phyloP scores from a whole-genome alignment of 1,139 yeast genomes.

The Taphrina communis region DNA sequence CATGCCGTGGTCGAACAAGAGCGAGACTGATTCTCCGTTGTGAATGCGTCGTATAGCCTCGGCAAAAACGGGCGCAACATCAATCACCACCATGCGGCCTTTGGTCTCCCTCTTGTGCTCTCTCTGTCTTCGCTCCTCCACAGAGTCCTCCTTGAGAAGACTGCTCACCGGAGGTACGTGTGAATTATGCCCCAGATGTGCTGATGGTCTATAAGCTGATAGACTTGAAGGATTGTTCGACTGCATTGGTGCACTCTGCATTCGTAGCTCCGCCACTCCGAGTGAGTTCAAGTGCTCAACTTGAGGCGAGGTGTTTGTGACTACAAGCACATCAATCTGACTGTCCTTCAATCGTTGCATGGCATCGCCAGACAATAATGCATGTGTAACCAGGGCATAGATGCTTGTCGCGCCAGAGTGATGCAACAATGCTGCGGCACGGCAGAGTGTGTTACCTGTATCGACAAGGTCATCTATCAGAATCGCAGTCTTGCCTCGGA shows the following conservation, averaged over 20 bases:
- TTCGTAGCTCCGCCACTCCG: slow-evolving; percentile 51
- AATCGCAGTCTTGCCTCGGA: slow-evolving; percentile 80
- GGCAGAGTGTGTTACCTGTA: slow-evolving; percentile 94
- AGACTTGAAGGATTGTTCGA: slow-evolving; percentile 31
- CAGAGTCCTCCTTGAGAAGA: slow-evolving; percentile 13
- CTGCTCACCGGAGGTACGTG: slow-evolving; percentile 9
- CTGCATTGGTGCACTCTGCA: slow-evolving; percentile 58
- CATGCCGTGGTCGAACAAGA: slow-evolving; percentile 42
- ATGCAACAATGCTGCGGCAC: slow-evolving; percentile 89
- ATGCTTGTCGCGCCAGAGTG: slow-evolving; percentile 83
- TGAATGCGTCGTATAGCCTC: slow-evolving; percentile 95
- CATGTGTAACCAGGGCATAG: slow-evolving; percentile 95
- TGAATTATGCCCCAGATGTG: not conserved
- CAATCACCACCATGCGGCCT: slow-evolving; percentile 73
- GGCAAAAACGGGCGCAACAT: slow-evolving; percentile 88
- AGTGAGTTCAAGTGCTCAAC: slow-evolving; percentile 61
- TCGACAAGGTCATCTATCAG: slow-evolving; percentile 99
- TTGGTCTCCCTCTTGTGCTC: slow-evolving; percentile 14
- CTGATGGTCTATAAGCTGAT: slow-evolving; percentile 18
- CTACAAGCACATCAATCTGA: slow-evolving; percentile 76
- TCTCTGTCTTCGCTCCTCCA: slow-evolving; percentile 18
- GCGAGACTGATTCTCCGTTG: slow-evolving; percentile 70
- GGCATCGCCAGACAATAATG: slow-evolving; percentile 88
- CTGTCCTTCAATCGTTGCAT: slow-evolving; percentile 80
- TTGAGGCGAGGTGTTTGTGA: slow-evolving; percentile 94